phyloP scores from a whole-genome alignment of 192 early-diverging fungal species.

The Linnemannia hyalina region DNA sequence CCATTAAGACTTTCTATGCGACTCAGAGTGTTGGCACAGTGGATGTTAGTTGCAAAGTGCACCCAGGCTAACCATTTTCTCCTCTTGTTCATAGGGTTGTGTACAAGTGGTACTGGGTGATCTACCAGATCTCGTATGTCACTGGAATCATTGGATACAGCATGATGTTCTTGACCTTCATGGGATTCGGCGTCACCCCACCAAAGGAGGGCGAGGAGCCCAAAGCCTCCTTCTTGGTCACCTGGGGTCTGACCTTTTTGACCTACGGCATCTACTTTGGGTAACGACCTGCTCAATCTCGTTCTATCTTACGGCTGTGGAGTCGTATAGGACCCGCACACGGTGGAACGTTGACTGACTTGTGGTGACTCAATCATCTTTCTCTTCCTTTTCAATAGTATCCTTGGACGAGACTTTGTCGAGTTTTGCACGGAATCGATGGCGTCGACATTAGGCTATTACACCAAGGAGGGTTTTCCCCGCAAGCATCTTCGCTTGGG shows the following conservation, averaged over 20 bases:
- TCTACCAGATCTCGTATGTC: conserved; percentile 72
- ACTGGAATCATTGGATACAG: conserved; percentile 67
- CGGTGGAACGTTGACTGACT: background rate
- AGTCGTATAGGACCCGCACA: background rate
- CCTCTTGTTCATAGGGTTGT: conserved; percentile 56
- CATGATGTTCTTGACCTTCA: conserved; percentile 67
- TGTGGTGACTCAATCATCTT: background rate
- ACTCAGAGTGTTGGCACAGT: background rate
- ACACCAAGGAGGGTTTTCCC: conserved; percentile 71
- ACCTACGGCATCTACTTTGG: conserved; percentile 75
- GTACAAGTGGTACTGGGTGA: conserved; percentile 71
- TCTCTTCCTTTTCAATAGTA: conserved; percentile 37
- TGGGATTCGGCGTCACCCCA: conserved; percentile 57
- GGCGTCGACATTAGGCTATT: conserved; percentile 73
- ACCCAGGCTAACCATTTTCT: conserved; percentile 1
- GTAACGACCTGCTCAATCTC: conserved; percentile 38
- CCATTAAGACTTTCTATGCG: background rate
- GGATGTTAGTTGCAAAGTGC: background rate
- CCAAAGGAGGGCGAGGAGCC: conserved; percentile 46
- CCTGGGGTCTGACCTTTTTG: conserved; percentile 63
- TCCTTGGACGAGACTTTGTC: conserved; percentile 72
- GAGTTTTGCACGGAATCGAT: conserved; percentile 74
- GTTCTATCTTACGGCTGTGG: background rate
- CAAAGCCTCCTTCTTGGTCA: conserved; percentile 30
- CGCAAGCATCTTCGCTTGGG: conserved; percentile 64